Percentiles rank a stretch among this genome's conserved stretches.
Evolutionary conservation across 495 filamentous ascomycete species (phyloP).

Genomic region (Daldinia grandis): DNA sequence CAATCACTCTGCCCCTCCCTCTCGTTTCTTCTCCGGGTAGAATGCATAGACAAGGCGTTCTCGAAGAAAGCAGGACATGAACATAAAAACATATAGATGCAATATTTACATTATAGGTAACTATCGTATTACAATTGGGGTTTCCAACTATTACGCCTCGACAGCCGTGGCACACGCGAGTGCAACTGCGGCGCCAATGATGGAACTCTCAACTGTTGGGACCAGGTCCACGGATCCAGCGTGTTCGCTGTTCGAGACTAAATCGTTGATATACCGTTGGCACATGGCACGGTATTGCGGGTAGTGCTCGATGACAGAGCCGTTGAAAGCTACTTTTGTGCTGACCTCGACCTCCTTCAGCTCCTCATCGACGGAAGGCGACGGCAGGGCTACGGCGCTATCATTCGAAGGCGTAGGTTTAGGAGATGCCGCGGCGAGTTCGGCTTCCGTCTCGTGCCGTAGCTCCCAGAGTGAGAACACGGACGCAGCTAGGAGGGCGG

Average conservation of each 20-base stretch:
- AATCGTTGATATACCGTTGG: constrained; percentile 61
- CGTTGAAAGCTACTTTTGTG: constrained; percentile 68
- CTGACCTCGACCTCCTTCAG: constrained; percentile 38
- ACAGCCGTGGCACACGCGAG: constrained; percentile 54
- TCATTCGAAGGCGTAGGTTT: constrained; percentile 32
- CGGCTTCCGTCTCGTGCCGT: constrained; percentile 58
- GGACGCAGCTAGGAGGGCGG: constrained; percentile 68
- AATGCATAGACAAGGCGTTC: constrained; percentile 14
- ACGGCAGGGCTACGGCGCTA: constrained; percentile 28
- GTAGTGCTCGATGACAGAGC: constrained; percentile 72
- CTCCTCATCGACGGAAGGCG: constrained; percentile 32
- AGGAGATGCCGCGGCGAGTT: constrained; percentile 17
- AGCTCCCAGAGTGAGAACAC: constrained; percentile 70
- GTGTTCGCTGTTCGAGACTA: constrained; percentile 47
- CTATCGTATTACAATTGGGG: neutral
- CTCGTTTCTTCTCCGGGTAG: neutral
- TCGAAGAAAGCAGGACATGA: neutral
- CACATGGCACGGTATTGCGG: constrained; percentile 60
- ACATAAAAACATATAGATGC: constrained; percentile 20
- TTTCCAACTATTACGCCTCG: constrained; percentile 11
- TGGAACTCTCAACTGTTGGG: constrained; percentile 66
- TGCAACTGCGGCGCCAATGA: constrained; percentile 70
- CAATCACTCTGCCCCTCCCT: constrained; percentile 20
- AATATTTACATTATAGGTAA: constrained; percentile 4
- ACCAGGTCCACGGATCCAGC: constrained; percentile 59